Percentiles rank a stretch among this genome's conserved stretches.
Conservation (phyloP, 2,329 filamentous ascomycete genomes). For the Calonectria pteridis region DNA sequence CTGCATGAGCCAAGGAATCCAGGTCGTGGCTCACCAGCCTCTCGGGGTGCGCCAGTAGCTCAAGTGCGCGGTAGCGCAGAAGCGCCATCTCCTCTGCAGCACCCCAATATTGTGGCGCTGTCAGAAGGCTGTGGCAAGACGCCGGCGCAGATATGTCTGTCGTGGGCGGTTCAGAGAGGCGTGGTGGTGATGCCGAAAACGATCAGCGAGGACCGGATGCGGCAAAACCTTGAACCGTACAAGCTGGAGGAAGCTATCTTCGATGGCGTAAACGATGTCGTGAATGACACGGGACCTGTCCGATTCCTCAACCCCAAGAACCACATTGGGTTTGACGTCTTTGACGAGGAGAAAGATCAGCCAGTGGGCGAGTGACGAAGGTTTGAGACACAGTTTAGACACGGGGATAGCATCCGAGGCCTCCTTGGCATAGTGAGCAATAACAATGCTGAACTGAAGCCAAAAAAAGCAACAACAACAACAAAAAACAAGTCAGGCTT, state of each 20-base stretch:
- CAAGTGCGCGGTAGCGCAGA: neutral
- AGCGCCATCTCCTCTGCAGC: neutral
- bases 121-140: conserved; percentile 1
- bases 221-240: neutral
- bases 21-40: neutral
- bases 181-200: neutral
- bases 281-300: neutral
- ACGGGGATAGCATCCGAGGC: neutral
- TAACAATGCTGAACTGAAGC: neutral
- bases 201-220: neutral
- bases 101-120: conserved; percentile 6
- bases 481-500: neutral
- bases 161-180: neutral
- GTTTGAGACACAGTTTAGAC: neutral
- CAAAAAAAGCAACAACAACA: too few relatives aligned
- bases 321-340: neutral
- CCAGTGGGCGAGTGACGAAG: neutral
- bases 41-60: neutral
- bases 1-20: neutral
- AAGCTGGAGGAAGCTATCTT: neutral
- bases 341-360: neutral
- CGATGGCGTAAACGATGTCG: neutral
- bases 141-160: neutral
- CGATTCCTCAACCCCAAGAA: neutral
- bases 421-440: neutral